A percentile compares a stretch with the other conserved stretches of the same genome.
Conservation (phyloP, 495 filamentous ascomycete genomes). For the Emericellopsis terricola region DNA sequence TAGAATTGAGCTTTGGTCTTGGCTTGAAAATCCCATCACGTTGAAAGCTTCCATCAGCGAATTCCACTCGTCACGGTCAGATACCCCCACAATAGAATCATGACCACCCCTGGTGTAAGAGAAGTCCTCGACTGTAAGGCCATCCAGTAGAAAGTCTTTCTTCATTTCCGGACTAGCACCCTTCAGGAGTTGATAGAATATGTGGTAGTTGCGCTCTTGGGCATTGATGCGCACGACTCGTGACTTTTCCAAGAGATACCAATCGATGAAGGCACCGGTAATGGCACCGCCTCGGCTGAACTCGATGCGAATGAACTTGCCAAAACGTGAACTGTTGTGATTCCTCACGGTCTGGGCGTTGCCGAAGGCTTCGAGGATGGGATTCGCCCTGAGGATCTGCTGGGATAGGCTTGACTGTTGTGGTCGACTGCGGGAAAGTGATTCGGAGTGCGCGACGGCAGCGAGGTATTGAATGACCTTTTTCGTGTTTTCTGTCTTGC, state of each 20-base stretch:
- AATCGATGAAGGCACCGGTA: slow-evolving; percentile 91
- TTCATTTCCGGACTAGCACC: slow-evolving; percentile 60
- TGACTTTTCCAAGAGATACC: slow-evolving; percentile 96
- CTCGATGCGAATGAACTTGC: slow-evolving; percentile 97
- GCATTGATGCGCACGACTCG: slow-evolving; percentile 75
- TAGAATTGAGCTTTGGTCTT: slow-evolving; percentile 68
- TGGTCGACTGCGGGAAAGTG: slow-evolving; percentile 41
- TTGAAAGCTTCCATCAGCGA: slow-evolving; percentile 79
- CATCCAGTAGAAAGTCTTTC: slow-evolving; percentile 55
- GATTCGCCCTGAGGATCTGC: slow-evolving; percentile 91
- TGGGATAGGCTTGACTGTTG: slow-evolving; percentile 83
- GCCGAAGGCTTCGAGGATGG: slow-evolving; percentile 94
- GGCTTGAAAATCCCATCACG: slow-evolving; percentile 83
- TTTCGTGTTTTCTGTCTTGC: slow-evolving; percentile 98
- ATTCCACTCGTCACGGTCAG: slow-evolving; percentile 82
- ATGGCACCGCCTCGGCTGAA: slow-evolving; percentile 85
- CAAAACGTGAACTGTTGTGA: slow-evolving; percentile 96
- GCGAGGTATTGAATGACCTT: slow-evolving; percentile 99
- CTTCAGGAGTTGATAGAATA: slow-evolving; percentile 90
- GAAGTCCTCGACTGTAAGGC: slow-evolving; percentile 66
- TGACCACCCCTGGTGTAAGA: slow-evolving; percentile 83
- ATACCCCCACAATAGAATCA: slow-evolving; percentile 77
- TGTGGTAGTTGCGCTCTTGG: slow-evolving; percentile 87
- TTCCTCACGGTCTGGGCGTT: slow-evolving; percentile 97
- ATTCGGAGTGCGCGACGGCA: slow-evolving; percentile 75